phyloP scores from a whole-genome alignment of 257 asterid genomes.

The Solanum lycopersicoides region DNA sequence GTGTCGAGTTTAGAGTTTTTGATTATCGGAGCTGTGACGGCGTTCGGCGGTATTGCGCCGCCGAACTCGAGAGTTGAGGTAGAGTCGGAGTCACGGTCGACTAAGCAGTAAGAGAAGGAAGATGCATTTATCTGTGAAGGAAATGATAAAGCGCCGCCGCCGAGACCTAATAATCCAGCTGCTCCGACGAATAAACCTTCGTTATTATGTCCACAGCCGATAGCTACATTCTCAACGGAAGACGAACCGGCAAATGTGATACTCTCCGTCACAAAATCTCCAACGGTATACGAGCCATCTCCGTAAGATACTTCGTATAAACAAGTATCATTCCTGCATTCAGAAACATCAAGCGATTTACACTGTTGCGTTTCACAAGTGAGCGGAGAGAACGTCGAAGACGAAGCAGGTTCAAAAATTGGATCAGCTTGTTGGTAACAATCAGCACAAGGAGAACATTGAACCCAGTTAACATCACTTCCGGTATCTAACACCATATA shows the following conservation, averaged over 20 bases:
- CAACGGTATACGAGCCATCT: slow-evolving; percentile 93
- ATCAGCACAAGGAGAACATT: slow-evolving; percentile 88
- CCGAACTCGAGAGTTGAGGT: slow-evolving; percentile 71
- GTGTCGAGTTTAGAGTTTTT: slow-evolving; percentile 59
- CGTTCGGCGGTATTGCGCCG: slow-evolving; percentile 27
- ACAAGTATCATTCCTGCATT: slow-evolving; percentile 61
- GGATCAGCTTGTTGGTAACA: slow-evolving; percentile 98
- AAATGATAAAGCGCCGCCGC: slow-evolving; percentile 76
- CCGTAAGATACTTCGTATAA: slow-evolving; percentile 89
- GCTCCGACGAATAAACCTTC: slow-evolving; percentile 91
- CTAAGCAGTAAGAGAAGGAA: slow-evolving; percentile 83
- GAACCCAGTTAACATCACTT: slow-evolving; percentile 91
- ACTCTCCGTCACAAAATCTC: slow-evolving; percentile 76
- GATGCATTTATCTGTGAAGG: slow-evolving; percentile 72
- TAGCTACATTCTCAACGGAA: slow-evolving; percentile 54
- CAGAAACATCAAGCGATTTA: slow-evolving; percentile 72
- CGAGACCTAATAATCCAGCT: slow-evolving; percentile 82
- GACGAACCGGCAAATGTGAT: slow-evolving; percentile 53
- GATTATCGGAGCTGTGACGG: slow-evolving; percentile 54
- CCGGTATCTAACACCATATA: slow-evolving; percentile 92
- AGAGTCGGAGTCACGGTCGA: slow-evolving; percentile 72
- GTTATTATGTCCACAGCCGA: slow-evolving; percentile 92
- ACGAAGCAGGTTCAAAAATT: slow-evolving; percentile 65
- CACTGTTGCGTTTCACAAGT: slow-evolving; percentile 68
- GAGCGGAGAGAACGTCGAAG: slow-evolving; percentile 57